A percentile compares a stretch with the other conserved stretches of the same genome.
phyloP scores from a whole-genome alignment of 352 stramenopile genomes.

The Globisporangium camurandrum region DNA sequence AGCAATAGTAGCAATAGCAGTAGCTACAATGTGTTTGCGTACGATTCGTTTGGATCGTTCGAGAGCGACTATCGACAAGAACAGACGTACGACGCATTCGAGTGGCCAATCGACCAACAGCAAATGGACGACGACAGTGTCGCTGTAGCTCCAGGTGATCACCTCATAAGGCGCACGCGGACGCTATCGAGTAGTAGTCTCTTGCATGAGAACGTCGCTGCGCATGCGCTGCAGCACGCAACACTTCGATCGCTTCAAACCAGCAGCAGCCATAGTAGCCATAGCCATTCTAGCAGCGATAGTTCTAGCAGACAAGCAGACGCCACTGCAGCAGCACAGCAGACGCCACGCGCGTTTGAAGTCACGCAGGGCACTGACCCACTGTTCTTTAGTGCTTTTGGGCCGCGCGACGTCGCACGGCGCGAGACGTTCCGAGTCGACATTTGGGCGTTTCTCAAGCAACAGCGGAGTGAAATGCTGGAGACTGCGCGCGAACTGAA shows the following conservation, averaged over 20 bases:
- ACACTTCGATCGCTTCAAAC: constrained; percentile 38
- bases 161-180: not conserved
- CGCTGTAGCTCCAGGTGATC: not conserved
- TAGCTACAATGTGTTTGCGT: constrained; percentile 9
- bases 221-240: constrained; percentile 23
- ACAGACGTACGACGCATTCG: constrained; percentile 9
- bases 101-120: constrained; percentile 10
- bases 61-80: not conserved
- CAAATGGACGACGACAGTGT: not conserved
- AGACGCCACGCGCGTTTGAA: constrained; percentile 10
- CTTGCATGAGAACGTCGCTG: constrained; percentile 7
- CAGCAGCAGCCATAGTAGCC: constrained; percentile 2
- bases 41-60: constrained; percentile 7
- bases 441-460: constrained; percentile 61
- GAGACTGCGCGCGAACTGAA: constrained; percentile 45
- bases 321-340: not conserved
- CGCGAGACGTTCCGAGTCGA: constrained; percentile 52
- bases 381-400: constrained; percentile 58
- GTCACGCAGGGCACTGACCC: constrained; percentile 16
- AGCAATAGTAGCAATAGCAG: not conserved
- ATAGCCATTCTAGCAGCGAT: not conserved
- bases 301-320: not conserved
- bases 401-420: constrained; percentile 25
- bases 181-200: not conserved
- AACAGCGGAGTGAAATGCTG: constrained; percentile 56